phyloP scores from a whole-genome alignment of 345 rosid species.

The Cardamine chenopodiifolia region DNA sequence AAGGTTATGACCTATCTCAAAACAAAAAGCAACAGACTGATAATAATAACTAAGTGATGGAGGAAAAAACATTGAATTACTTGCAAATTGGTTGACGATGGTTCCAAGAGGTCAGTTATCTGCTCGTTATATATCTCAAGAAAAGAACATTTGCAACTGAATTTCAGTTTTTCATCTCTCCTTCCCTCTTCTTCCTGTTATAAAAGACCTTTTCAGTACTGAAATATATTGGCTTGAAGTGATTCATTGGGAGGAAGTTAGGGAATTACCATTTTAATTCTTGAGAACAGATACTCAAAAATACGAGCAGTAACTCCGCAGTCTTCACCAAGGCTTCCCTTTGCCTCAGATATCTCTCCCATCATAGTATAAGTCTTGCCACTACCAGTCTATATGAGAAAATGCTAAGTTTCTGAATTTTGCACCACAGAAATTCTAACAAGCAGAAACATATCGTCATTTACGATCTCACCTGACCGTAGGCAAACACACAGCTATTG shows the following conservation, averaged over 20 bases:
- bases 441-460: constrained; percentile 14
- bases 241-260: background rate
- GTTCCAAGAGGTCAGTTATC: constrained; percentile 87
- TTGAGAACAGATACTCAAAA: constrained; percentile 76
- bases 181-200: constrained; percentile 80
- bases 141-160: constrained; percentile 90
- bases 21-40: constrained; percentile 1
- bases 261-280: constrained; percentile 64
- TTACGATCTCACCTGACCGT: constrained; percentile 74
- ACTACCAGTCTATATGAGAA: constrained; percentile 83
- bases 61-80: constrained; percentile 48
- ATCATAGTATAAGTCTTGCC: constrained; percentile 98
- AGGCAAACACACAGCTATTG: constrained; percentile 93
- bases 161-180: constrained; percentile 72
- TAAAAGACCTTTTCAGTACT: constrained; percentile 16
- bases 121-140: constrained; percentile 96
- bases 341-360: constrained; percentile 72
- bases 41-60: constrained; percentile 20
- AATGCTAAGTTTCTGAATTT: constrained; percentile 13
- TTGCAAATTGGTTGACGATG: constrained; percentile 83
- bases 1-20: constrained; percentile 39
- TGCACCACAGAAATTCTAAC: constrained; percentile 15
- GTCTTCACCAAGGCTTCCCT: constrained; percentile 56
- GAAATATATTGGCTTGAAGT: background rate
- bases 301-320: constrained; percentile 91